Base-by-base conservation (phyloP, 2,329 filamentous ascomycete genomes). In the Podosphaera fusca region DNA sequence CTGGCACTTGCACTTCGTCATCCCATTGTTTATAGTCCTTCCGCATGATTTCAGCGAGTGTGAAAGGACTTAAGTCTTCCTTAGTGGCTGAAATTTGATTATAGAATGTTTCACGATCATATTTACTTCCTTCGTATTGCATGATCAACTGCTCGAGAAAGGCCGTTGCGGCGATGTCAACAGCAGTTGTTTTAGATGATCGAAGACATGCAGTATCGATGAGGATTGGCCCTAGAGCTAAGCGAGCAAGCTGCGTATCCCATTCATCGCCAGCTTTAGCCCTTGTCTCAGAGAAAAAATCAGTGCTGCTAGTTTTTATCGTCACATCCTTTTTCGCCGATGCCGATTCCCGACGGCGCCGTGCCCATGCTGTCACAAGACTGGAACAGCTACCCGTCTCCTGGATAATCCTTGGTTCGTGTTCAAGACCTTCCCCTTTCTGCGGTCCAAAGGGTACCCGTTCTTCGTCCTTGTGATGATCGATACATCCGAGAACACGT, bases 11-110 rank as follows among this genome's bases (percentile, higher is more conserved):
- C 3, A 65, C 66, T 2, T 68, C 70, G 57, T 80, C 78, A 9
- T 70, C 70, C 85, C 85, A 92, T 65, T 85, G 75, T 70, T 94
- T 94, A 70, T 89, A 94, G 69, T 94, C 86, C 68, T 90, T 90
- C 61, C 84, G 75, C 56, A 90, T 69, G 45, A 89, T 75, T 62
- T 89, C 85, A 30, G 75, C 70, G 61, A 87, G 68, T 42, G 70
- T 71, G 51, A 92, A 69, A 0, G 66, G 62, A 2, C 75, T 77
- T 55, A 92, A 74, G 61, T 87, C 77, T 60, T 79, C 76, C 68
- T 89, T 89, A 4, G 85, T 81, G 4, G 68, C 68, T 0, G 74
- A 72, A 33, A 89, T 74, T 57, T 78, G 70, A 3, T 74, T 67
- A 65, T 78, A 86, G 67, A 82, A 86, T 2, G 59, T 65, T 0